phyloP scores from a whole-genome alignment of 176 grass and related monocot genomes.

The Alopecurus myosuroides region DNA sequence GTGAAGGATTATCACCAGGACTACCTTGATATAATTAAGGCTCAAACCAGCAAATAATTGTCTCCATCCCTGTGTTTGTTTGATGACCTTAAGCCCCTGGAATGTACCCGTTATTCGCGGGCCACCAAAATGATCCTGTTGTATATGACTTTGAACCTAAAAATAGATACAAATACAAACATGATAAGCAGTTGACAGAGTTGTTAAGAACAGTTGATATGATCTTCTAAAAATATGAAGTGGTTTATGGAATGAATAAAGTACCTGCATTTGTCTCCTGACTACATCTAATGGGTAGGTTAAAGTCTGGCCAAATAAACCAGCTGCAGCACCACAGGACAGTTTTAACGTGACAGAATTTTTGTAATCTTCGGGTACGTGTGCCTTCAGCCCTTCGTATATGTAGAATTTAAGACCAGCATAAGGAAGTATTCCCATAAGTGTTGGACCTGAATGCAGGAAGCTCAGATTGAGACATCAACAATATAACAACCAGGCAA shows the following conservation, averaged over 20 bases:
- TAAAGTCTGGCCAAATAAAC: constrained; percentile 96
- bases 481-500: constrained; percentile 1
- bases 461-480: constrained; percentile 3
- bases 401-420: constrained; percentile 99
- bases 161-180: neutral
- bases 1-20: neutral
- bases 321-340: constrained; percentile 87
- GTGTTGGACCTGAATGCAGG: constrained; percentile 63
- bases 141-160: constrained; percentile 56
- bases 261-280: constrained; percentile 97
- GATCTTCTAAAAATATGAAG: neutral
- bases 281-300: constrained; percentile 97
- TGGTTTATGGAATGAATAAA: neutral
- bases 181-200: neutral
- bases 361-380: constrained; percentile 81
- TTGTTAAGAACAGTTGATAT: neutral
- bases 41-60: constrained; percentile 81
- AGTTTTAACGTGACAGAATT: constrained; percentile 77
- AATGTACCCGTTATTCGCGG: constrained; percentile 55
- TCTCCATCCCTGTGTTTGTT: constrained; percentile 60
- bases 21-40: constrained; percentile 86
- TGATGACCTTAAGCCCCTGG: constrained; percentile 53
- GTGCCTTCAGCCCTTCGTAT: constrained; percentile 83
- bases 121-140: constrained; percentile 26
- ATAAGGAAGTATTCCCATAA: constrained; percentile 94